phyloP scores from a whole-genome alignment of 2,329 filamentous ascomycete genomes.

The Colletotrichum caudatum region DNA sequence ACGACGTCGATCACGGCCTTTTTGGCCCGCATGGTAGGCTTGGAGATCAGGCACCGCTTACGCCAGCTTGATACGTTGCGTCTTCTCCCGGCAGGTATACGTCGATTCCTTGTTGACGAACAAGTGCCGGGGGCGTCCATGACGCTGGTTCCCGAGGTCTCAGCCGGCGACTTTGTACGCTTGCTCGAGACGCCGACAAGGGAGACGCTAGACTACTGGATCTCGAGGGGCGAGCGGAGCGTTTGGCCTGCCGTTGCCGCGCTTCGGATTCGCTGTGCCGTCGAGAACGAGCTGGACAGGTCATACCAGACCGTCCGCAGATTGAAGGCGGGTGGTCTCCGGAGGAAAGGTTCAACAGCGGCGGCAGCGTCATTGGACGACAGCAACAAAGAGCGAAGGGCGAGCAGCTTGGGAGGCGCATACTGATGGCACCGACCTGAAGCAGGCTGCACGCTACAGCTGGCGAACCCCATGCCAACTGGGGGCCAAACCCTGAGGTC shows the following conservation, averaged over 20 bases:
- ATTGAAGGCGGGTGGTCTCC: slow-evolving; percentile 64
- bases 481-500: neutral
- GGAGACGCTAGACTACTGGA: slow-evolving; percentile 85
- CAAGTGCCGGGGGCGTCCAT: slow-evolving; percentile 81
- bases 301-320: slow-evolving; percentile 85
- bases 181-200: slow-evolving; percentile 86
- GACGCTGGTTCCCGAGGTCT: slow-evolving; percentile 85
- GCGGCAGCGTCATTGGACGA: slow-evolving; percentile 37
- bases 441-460: slow-evolving; percentile 18
- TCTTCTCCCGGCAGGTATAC: slow-evolving; percentile 75
- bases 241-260: slow-evolving; percentile 92
- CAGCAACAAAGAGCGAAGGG: slow-evolving; percentile 39
- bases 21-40: slow-evolving; percentile 74
- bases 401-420: slow-evolving; percentile 43
- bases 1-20: slow-evolving; percentile 69
- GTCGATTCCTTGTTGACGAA: slow-evolving; percentile 85
- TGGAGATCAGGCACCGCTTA: slow-evolving; percentile 84
- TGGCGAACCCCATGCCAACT: neutral
- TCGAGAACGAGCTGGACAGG: slow-evolving; percentile 89
- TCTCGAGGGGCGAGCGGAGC: slow-evolving; percentile 83
- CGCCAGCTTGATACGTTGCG: slow-evolving; percentile 84
- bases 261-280: slow-evolving; percentile 81
- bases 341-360: slow-evolving; percentile 56
- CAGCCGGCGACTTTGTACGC: slow-evolving; percentile 77
- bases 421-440: slow-evolving; percentile 19